Evolutionary conservation across 1,284 basidiomycete genomes (phyloP).

Genomic region (Cutaneotrichosporon sp.): DNA sequence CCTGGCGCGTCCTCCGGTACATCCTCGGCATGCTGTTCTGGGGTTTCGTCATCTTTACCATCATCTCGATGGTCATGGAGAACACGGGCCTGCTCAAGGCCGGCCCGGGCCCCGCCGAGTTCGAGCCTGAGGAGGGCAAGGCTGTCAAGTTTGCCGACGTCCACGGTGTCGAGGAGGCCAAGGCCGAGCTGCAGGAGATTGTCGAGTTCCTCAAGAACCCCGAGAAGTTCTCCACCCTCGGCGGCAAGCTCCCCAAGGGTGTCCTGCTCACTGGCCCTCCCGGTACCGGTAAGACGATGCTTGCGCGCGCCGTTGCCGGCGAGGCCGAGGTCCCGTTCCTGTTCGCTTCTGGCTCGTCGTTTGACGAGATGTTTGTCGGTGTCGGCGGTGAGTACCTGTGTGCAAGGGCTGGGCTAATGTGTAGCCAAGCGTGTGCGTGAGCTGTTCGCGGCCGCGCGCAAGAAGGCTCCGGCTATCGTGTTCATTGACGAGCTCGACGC

Average conservation of each 20-base stretch:
- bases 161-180: constrained; percentile 92
- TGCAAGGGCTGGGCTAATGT: constrained; percentile 21
- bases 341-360: constrained; percentile 73
- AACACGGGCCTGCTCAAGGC: constrained; percentile 89
- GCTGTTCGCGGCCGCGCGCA: constrained; percentile 90
- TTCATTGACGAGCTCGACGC: constrained; percentile 71
- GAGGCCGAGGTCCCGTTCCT: constrained; percentile 79
- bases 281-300: constrained; percentile 93
- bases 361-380: constrained; percentile 84
- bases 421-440: constrained; percentile 91
- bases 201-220: constrained; percentile 91
- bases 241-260: constrained; percentile 89
- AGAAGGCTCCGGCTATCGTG: constrained; percentile 88
- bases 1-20: constrained; percentile 39
- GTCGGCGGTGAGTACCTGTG: constrained; percentile 49
- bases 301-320: constrained; percentile 93
- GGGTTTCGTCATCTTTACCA: constrained; percentile 64
- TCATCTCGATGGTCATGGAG: constrained; percentile 84
- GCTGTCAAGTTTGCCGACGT: constrained; percentile 87
- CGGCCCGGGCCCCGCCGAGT: constrained; percentile 63
- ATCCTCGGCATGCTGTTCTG: constrained; percentile 40
- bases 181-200: constrained; percentile 87
- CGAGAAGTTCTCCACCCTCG: constrained; percentile 78
- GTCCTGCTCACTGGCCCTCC: constrained; percentile 84
- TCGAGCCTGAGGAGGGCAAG: constrained; percentile 63